These are phyloP conservation scores for Typha latifolia DNA, from an alignment of 176 grass and related monocot genomes.

Conservation along the genomic window DNA sequence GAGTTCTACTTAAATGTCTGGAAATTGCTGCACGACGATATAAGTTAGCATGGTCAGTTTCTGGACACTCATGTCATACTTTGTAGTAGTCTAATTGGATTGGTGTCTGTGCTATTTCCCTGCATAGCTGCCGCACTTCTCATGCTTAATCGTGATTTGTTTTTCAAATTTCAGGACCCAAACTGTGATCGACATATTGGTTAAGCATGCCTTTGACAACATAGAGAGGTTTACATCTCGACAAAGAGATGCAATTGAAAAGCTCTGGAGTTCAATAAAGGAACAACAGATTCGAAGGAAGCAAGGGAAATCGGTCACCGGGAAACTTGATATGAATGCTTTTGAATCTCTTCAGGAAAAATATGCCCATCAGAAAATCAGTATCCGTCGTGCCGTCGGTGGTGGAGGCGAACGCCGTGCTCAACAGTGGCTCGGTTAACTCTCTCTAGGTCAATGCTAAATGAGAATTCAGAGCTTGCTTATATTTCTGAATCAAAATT, in stretches of 20 bases:
- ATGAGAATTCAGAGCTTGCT: neutral
- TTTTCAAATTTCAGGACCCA: constrained; percentile 52
- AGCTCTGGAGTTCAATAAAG: constrained; percentile 85
- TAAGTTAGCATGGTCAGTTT: constrained; percentile 56
- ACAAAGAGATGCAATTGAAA: constrained; percentile 58
- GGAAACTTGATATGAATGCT: constrained; percentile 79
- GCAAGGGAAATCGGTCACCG: constrained; percentile 82
- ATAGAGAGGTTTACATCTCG: constrained; percentile 46
- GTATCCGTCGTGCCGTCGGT: constrained; percentile 59
- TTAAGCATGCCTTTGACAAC: constrained; percentile 68
- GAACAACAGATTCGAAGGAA: constrained; percentile 75
- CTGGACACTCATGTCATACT: neutral
- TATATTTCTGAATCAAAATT: constrained; percentile 11
- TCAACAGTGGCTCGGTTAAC: constrained; percentile 63
- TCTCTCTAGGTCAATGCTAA: neutral
- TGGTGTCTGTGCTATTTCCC: neutral
- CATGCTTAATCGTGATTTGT: neutral
- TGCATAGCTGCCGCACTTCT: neutral
- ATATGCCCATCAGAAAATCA: constrained; percentile 83
- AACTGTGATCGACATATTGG: constrained; percentile 74
- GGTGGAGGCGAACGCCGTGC: constrained; percentile 57
- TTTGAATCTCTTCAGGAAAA: constrained; percentile 87
- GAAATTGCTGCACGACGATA: constrained; percentile 82
- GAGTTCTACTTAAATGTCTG: constrained; percentile 70
- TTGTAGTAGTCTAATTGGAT: neutral